Evolutionary conservation across 352 stramenopile genomes (phyloP).

Genomic region (Lagenidium sp.): DNA sequence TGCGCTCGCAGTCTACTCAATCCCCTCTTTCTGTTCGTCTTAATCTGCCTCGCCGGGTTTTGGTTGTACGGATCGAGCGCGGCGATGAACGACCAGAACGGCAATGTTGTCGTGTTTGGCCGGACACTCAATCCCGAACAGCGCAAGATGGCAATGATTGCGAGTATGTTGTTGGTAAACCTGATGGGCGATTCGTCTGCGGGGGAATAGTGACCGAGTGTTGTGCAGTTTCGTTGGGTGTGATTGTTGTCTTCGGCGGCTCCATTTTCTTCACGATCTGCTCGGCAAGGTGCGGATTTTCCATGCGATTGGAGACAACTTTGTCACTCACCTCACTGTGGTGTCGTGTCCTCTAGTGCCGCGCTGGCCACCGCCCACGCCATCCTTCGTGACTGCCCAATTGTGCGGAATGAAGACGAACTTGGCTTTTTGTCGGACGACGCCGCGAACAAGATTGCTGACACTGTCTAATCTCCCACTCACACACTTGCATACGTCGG

Average conservation of each 20-base stretch:
- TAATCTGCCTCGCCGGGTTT: constrained; percentile 74
- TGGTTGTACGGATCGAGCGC: constrained; percentile 76
- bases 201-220: background rate
- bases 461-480: constrained; percentile 66
- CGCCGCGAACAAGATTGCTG: constrained; percentile 49
- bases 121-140: constrained; percentile 61
- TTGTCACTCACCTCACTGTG: background rate
- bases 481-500: no score
- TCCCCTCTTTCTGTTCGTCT: constrained; percentile 81
- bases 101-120: constrained; percentile 67
- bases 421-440: constrained; percentile 68
- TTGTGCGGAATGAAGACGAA: constrained; percentile 71
- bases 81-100: constrained; percentile 57
- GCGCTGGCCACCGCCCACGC: constrained; percentile 69
- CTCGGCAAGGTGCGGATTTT: constrained; percentile 50
- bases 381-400: constrained; percentile 69
- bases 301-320: background rate
- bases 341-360: constrained; percentile 18
- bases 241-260: constrained; percentile 79
- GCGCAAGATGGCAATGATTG: constrained; percentile 73
- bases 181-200: background rate
- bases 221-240: constrained; percentile 42
- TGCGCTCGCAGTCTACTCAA: constrained; percentile 50
- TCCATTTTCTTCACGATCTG: constrained; percentile 85
- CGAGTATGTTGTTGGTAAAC: constrained; percentile 23